phyloP scores from a whole-genome alignment of 495 filamentous ascomycete genomes.

The Lasiosphaeriaceae sp. region DNA sequence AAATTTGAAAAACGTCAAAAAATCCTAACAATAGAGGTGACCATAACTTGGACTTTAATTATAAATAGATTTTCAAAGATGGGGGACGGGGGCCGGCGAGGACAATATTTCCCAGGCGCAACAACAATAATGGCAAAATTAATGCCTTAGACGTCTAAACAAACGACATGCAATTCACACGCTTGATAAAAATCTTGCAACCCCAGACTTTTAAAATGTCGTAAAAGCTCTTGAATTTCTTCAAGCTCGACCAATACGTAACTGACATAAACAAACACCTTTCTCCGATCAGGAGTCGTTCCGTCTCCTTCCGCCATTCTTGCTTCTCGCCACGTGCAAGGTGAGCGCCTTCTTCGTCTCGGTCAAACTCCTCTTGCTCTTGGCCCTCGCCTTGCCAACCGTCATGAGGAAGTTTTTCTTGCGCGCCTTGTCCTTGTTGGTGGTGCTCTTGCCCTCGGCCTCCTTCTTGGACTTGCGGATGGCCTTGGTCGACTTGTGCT shows the following conservation, averaged over 20 bases:
- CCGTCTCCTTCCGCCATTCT: slow-evolving; percentile 77
- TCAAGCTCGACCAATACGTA: background rate
- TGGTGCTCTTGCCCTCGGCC: slow-evolving; percentile 85
- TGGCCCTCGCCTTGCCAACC: slow-evolving; percentile 84
- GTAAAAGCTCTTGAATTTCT: too few species aligned
- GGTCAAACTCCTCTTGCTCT: slow-evolving; percentile 87
- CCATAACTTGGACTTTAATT: too few species aligned
- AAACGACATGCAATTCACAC: too few species aligned
- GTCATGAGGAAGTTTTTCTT: slow-evolving; percentile 99
- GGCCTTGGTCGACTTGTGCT: slow-evolving; percentile 78
- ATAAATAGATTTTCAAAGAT: too few species aligned
- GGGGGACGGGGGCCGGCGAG: too few species aligned
- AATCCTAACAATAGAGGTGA: too few species aligned
- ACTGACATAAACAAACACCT: background rate
- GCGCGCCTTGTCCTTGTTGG: slow-evolving; percentile 94
- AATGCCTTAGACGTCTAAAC: too few species aligned
- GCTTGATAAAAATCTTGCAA: too few species aligned
- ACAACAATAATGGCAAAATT: too few species aligned
- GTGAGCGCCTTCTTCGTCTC: slow-evolving; percentile 74
- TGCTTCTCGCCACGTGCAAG: slow-evolving; percentile 76
- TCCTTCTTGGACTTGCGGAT: slow-evolving; percentile 79
- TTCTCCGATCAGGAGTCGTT: slow-evolving; percentile 44
- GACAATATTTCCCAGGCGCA: too few species aligned
- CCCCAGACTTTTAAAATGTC: too few species aligned
- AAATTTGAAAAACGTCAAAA: too few species aligned